These are phyloP conservation scores for Neobulgaria alba DNA, from an alignment of 2,329 filamentous ascomycete genomes.

Conservation along the genomic window DNA sequence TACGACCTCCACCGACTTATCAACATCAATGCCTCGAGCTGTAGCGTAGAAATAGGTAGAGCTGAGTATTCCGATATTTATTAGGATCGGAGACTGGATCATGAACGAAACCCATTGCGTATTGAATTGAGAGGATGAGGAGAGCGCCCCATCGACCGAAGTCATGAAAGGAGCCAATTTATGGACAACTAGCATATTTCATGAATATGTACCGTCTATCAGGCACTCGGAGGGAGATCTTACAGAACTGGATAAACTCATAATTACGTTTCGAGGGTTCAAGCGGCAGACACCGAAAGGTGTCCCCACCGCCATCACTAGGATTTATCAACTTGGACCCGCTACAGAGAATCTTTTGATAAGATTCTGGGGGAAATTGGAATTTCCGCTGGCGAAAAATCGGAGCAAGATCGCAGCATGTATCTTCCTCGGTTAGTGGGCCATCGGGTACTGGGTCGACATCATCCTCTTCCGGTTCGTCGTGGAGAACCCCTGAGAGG, in stretches of 20 bases:
- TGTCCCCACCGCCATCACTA: too few relatives aligned
- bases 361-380: too few relatives aligned
- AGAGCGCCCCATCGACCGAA: constrained; percentile 26
- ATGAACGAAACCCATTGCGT: constrained; percentile 25
- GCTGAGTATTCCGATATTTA: constrained; percentile 26
- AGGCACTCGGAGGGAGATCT: constrained; percentile 6
- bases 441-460: not conserved
- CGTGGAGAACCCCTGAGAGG: not conserved
- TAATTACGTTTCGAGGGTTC: constrained; percentile 18
- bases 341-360: too few relatives aligned
- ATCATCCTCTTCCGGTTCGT: not conserved
- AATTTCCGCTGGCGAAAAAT: not conserved
- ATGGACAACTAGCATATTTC: constrained; percentile 16
- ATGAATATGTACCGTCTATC: too few relatives aligned
- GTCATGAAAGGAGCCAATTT: constrained; percentile 27
- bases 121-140: constrained; percentile 19
- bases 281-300: constrained; percentile 31
- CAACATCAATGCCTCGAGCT: constrained; percentile 13
- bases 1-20: constrained; percentile 24
- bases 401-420: not conserved
- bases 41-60: constrained; percentile 26
- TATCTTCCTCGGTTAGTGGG: not conserved
- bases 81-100: constrained; percentile 28
- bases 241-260: constrained; percentile 26
- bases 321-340: too few relatives aligned